Evolutionary conservation across 2,329 filamentous ascomycete species (phyloP).

Genomic region (Trichoderma sp.): DNA sequence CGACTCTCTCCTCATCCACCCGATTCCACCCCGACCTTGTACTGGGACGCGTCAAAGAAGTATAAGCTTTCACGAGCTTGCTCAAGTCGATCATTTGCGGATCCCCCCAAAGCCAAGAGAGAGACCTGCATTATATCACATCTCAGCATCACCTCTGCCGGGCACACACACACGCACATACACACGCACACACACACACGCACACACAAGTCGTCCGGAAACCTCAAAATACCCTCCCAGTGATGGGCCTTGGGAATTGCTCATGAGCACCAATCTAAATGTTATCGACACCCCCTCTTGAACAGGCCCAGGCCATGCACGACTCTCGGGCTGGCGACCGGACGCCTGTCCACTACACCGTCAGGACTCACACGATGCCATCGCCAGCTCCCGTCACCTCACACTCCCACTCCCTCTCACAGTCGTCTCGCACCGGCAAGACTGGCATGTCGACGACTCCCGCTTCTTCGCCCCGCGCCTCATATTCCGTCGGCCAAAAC

Average conservation of each 20-base stretch:
- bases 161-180: too few relatives aligned
- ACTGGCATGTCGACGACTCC: slow-evolving; percentile 49
- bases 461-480: slow-evolving; percentile 48
- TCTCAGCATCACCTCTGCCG: background rate
- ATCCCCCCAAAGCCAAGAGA: background rate
- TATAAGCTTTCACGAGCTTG: background rate
- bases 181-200: too few relatives aligned
- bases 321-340: slow-evolving; percentile 36
- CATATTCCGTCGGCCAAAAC: slow-evolving; percentile 54
- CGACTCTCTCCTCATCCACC: background rate
- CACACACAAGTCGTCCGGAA: background rate
- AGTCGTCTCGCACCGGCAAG: slow-evolving; percentile 39
- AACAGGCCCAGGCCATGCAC: slow-evolving; percentile 28
- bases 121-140: background rate
- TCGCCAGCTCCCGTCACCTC: slow-evolving; percentile 34
- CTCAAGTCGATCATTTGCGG: background rate
- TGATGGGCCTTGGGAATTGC: slow-evolving; percentile 9
- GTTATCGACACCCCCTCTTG: slow-evolving; percentile 15
- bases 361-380: slow-evolving; percentile 44
- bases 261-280: slow-evolving; percentile 10
- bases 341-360: slow-evolving; percentile 41
- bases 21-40: background rate
- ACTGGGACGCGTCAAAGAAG: background rate
- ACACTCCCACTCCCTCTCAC: slow-evolving; percentile 38
- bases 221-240: background rate